phyloP scores from a whole-genome alignment of 2,329 filamentous ascomycete species.

The Neophaeococcomyces aloes region DNA sequence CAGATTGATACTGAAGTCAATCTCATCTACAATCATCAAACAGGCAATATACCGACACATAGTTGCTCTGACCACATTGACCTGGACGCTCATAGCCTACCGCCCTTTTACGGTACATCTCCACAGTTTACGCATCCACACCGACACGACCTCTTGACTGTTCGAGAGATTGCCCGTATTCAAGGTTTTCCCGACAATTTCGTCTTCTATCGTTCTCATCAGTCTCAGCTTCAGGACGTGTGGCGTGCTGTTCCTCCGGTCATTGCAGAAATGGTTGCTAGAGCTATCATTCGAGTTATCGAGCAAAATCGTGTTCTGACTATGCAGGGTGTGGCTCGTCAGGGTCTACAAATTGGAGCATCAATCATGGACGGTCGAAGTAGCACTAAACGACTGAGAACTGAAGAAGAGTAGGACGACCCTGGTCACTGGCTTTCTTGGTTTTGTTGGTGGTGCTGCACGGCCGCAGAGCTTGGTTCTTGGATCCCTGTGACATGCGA shows the following conservation, averaged over 20 bases:
- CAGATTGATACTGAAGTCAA: background rate
- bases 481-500: too few relatives aligned
- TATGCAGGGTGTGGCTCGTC: too few relatives aligned
- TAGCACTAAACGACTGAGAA: too few relatives aligned
- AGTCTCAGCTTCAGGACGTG: slow-evolving; percentile 9
- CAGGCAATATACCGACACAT: background rate
- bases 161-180: slow-evolving; percentile 16
- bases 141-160: slow-evolving; percentile 11
- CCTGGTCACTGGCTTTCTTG: too few relatives aligned
- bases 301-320: too few relatives aligned
- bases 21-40: background rate
- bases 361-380: too few relatives aligned
- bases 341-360: too few relatives aligned
- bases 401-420: too few relatives aligned
- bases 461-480: too few relatives aligned
- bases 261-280: background rate
- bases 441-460: too few relatives aligned
- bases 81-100: background rate
- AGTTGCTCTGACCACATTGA: background rate
- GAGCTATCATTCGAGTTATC: too few relatives aligned
- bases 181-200: slow-evolving; percentile 18
- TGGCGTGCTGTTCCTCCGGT: slow-evolving; percentile 13
- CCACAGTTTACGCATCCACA: slow-evolving; percentile 3
- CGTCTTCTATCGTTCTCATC: slow-evolving; percentile 9
- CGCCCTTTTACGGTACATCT: background rate